phyloP scores from a whole-genome alignment of 495 filamentous ascomycete species.

The Podospora pseudopauciseta region DNA sequence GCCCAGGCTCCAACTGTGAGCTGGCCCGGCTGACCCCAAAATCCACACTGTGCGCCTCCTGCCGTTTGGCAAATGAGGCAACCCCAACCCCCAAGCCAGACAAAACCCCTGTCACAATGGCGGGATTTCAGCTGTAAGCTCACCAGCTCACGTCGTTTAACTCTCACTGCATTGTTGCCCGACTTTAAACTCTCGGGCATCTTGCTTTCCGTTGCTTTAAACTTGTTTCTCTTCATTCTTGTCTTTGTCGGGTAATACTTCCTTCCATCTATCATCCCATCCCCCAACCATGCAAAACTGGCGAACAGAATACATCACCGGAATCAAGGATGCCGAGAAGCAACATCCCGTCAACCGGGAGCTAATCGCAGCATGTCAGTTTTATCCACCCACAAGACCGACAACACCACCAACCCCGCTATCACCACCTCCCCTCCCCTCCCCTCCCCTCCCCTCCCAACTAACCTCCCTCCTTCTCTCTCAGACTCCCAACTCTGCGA shows the following conservation, averaged over 20 bases:
- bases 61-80: too few relatives aligned
- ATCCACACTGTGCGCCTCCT: constrained; percentile 7
- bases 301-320: constrained; percentile 44
- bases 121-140: background rate
- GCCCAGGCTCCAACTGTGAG: constrained; percentile 3
- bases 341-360: constrained; percentile 43
- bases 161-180: background rate
- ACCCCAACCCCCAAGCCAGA: background rate
- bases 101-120: background rate
- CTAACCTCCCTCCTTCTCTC: background rate
- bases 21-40: background rate
- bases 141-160: background rate
- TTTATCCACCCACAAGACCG: constrained; percentile 6
- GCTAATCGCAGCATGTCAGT: constrained; percentile 46
- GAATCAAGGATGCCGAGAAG: constrained; percentile 41
- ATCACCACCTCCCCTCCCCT: background rate
- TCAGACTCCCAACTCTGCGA: constrained; percentile 68
- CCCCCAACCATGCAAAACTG: constrained; percentile 41
- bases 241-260: background rate
- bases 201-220: background rate
- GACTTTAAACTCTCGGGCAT: background rate
- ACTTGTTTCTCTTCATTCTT: background rate
- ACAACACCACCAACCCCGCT: background rate
- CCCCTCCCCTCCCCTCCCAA: background rate
- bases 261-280: background rate